These are phyloP conservation scores for Pyrenophora graminea DNA, from an alignment of 2,329 filamentous ascomycete genomes.

Conservation along the genomic window DNA sequence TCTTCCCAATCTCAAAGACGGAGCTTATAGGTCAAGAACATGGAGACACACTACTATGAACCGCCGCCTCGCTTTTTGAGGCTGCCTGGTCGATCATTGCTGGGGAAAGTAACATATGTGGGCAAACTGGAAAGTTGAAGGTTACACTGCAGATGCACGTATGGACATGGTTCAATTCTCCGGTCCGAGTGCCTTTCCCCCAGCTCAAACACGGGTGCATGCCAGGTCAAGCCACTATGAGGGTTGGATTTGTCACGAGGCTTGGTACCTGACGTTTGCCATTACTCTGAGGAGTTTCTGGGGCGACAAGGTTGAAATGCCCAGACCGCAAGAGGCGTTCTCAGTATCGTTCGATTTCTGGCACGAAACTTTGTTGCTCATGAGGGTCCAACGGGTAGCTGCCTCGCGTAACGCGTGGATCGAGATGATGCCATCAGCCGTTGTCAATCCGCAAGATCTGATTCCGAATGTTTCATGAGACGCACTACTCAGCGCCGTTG, in stretches of 20 bases:
- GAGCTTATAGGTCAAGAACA: too few relatives aligned
- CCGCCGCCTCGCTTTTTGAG: neutral
- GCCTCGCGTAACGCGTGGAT: neutral
- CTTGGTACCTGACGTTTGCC: neutral
- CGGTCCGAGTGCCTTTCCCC: neutral
- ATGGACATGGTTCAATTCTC: slow-evolving; percentile 26
- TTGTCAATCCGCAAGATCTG: slow-evolving; percentile 4
- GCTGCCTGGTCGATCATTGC: slow-evolving; percentile 14
- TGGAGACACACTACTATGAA: too few relatives aligned
- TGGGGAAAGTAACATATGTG: slow-evolving; percentile 14
- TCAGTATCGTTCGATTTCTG: neutral
- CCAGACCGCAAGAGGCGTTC: too few relatives aligned
- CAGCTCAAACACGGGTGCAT: too few relatives aligned
- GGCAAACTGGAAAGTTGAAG: slow-evolving; percentile 6
- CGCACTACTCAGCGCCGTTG: neutral
- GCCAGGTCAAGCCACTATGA: slow-evolving; percentile 17
- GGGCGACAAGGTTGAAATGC: too few relatives aligned
- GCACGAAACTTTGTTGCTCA: neutral
- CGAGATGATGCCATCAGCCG: slow-evolving; percentile 4
- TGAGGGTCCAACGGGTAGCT: slow-evolving; percentile 8
- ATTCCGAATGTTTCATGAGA: slow-evolving; percentile 1
- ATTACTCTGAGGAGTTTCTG: too few relatives aligned
- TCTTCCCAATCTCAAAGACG: neutral
- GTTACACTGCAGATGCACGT: slow-evolving; percentile 28
- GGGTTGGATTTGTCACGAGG: neutral